A percentile compares a stretch with the other conserved stretches of the same genome.
Conservation (phyloP, 352 stramenopile genomes). For the Pythium oligandrum region DNA sequence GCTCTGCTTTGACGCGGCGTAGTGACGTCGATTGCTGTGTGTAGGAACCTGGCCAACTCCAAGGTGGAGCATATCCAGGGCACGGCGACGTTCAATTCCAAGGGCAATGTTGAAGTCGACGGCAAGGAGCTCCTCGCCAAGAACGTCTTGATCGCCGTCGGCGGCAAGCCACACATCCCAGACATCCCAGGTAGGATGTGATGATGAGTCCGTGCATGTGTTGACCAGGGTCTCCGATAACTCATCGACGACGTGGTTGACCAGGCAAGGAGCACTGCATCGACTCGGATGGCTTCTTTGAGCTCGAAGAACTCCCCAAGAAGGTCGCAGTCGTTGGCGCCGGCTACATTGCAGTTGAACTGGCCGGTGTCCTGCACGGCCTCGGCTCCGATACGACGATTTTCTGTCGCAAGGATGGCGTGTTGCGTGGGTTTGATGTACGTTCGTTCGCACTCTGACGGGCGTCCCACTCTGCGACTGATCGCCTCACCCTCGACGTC, state of each 20-base stretch:
- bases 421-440: constrained; percentile 88
- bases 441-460: constrained; percentile 3
- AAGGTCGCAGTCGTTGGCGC: constrained; percentile 93
- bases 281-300: constrained; percentile 96
- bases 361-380: constrained; percentile 93
- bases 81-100: constrained; percentile 78
- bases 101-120: constrained; percentile 78
- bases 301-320: constrained; percentile 87
- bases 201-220: no score
- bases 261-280: constrained; percentile 90
- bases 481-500: no score
- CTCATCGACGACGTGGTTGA: neutral
- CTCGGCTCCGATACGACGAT: constrained; percentile 90
- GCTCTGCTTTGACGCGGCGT: no score
- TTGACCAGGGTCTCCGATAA: no score
- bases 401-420: constrained; percentile 83
- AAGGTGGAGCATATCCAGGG: constrained; percentile 89
- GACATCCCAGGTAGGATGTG: constrained; percentile 32
- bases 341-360: constrained; percentile 98
- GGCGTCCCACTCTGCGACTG: no score
- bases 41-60: constrained; percentile 85
- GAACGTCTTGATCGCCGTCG: constrained; percentile 63
- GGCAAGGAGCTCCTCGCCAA: constrained; percentile 48
- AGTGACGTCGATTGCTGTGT: no score
- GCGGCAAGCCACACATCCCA: constrained; percentile 51